Percentiles rank a stretch among this genome's conserved stretches.
These are phyloP conservation scores for Ramalina peruviana DNA, from an alignment of 495 filamentous ascomycete genomes.

Conservation along the genomic window DNA sequence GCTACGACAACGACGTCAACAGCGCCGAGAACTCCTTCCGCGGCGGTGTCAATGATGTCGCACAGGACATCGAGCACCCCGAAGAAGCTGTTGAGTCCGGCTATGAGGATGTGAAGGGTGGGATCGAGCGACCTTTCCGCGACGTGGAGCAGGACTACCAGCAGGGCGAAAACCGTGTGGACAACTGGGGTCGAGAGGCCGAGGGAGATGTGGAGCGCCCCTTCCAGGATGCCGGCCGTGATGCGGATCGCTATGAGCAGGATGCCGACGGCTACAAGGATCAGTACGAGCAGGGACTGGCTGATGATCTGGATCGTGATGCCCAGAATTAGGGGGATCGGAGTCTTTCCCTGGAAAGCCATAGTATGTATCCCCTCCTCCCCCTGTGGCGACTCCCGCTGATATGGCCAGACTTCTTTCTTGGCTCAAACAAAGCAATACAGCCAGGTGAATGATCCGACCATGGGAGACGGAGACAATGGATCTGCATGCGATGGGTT, in stretches of 20 bases:
- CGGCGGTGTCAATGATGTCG: not conserved
- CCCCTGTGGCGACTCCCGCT: too few species aligned
- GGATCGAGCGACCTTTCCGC: not conserved
- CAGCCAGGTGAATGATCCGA: too few species aligned
- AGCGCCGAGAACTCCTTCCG: not conserved
- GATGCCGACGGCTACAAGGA: slow-evolving; percentile 1
- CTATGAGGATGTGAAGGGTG: not conserved
- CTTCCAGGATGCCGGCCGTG: not conserved
- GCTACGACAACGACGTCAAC: slow-evolving; percentile 1
- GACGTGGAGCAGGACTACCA: too few species aligned
- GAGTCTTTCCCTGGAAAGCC: not conserved
- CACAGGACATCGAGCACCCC: not conserved
- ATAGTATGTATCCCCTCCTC: too few species aligned
- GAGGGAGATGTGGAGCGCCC: not conserved
- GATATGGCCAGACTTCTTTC: too few species aligned
- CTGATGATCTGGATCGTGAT: not conserved
- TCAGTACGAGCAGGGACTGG: not conserved
- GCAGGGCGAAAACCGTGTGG: too few species aligned
- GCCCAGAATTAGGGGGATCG: not conserved
- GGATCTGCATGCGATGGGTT: too few species aligned
- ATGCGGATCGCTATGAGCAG: not conserved
- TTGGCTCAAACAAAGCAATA: too few species aligned
- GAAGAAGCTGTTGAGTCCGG: not conserved
- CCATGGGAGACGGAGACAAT: too few species aligned
- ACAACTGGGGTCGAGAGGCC: not conserved